Conservation (phyloP, 352 stramenopile species). For the Globisporangium apiculatum region DNA sequence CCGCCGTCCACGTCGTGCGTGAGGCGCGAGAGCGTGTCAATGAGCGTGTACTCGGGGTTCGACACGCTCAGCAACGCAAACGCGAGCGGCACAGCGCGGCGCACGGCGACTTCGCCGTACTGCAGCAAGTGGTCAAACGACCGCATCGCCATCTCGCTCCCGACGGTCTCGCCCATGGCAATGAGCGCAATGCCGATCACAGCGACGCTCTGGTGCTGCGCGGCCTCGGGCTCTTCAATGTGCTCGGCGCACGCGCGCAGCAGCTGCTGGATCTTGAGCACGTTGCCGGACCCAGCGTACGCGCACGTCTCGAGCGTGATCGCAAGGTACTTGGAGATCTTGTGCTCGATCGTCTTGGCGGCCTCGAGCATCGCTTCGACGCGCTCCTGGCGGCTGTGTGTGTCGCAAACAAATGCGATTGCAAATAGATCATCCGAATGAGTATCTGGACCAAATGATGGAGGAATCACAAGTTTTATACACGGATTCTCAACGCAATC, state of each 20-base stretch:
- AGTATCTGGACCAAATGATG: too few relatives aligned
- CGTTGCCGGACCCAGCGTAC: conserved; percentile 98
- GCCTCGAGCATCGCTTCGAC: conserved; percentile 98
- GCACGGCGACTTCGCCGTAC: conserved; percentile 97
- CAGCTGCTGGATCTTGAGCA: conserved; percentile 98
- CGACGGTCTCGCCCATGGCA: conserved; percentile 96
- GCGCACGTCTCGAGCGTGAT: conserved; percentile 97
- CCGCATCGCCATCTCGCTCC: conserved; percentile 97
- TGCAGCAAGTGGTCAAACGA: conserved; percentile 99
- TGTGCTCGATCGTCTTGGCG: conserved; percentile 97
- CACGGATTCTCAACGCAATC: too few relatives aligned
- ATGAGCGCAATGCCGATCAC: conserved; percentile 98
- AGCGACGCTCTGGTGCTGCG: conserved; percentile 91
- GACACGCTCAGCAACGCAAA: conserved; percentile 96
- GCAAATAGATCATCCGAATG: too few relatives aligned
- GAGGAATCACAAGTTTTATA: too few relatives aligned
- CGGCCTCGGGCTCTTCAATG: conserved; percentile 73
- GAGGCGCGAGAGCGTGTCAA: conserved; percentile 97
- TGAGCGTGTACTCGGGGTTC: conserved; percentile 95
- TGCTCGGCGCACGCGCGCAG: conserved; percentile 97
- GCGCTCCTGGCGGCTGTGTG: conserved; percentile 80
- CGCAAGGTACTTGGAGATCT: conserved; percentile 95
- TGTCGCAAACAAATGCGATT: too few relatives aligned
- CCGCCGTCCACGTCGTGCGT: conserved; percentile 97
- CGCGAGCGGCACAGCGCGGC: conserved; percentile 95